Percentiles rank a stretch among this genome's conserved stretches.
Conservation (phyloP, 208 protist genomes). For the Leishmania major region DNA sequence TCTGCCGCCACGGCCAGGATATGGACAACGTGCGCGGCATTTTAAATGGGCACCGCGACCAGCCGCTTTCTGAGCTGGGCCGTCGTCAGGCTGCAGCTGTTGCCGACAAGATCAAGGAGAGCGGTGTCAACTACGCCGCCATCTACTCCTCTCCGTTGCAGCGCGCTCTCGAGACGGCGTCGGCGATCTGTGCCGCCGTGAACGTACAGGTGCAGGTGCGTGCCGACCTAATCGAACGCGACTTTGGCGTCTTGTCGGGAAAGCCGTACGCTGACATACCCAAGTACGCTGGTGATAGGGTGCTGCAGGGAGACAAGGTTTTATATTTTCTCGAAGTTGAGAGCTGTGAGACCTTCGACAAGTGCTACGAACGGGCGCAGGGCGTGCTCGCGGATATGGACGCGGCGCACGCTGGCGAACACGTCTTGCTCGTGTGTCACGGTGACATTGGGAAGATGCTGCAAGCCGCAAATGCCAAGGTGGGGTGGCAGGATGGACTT, state of each 20-base stretch:
- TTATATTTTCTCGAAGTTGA: constrained; percentile 84
- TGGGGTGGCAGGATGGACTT: constrained; percentile 77
- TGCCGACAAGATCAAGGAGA: constrained; percentile 51
- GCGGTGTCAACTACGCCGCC: constrained; percentile 47
- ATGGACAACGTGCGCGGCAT: constrained; percentile 81
- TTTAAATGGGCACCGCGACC: constrained; percentile 87
- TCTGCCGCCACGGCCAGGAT: constrained; percentile 92
- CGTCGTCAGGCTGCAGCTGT: constrained; percentile 60
- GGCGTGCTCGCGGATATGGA: constrained; percentile 67
- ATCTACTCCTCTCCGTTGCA: constrained; percentile 84
- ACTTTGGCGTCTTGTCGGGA: constrained; percentile 87
- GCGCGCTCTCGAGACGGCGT: constrained; percentile 70
- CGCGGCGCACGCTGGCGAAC: constrained; percentile 51
- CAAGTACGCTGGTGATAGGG: constrained; percentile 63
- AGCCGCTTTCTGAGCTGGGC: constrained; percentile 76
- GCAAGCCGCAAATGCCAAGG: constrained; percentile 54
- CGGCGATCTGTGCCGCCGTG: constrained; percentile 49
- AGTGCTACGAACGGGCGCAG: constrained; percentile 67
- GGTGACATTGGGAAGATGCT: constrained; percentile 94
- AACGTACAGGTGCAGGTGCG: constrained; percentile 47
- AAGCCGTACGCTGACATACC: constrained; percentile 74
- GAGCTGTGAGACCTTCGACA: constrained; percentile 79
- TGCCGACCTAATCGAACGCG: constrained; percentile 80
- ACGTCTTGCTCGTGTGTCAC: constrained; percentile 87
- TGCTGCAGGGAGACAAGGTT: constrained; percentile 81